Conservation (phyloP, 2,329 filamentous ascomycete species). For the Cryphonectria radicalis region DNA sequence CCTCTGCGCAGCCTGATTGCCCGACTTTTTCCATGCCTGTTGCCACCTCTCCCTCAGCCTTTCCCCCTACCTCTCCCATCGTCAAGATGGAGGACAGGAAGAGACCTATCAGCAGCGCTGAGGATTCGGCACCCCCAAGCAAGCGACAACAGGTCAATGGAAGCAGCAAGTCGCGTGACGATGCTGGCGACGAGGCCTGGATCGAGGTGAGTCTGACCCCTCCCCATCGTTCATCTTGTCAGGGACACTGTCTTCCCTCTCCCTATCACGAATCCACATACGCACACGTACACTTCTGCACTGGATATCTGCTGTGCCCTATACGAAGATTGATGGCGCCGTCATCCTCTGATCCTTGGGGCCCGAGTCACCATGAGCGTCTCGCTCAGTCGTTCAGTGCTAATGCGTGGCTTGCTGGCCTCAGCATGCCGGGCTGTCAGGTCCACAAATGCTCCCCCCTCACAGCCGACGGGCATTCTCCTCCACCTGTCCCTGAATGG, state of each 20-base stretch:
- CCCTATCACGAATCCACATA: background rate
- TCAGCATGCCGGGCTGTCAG: constrained; percentile 46
- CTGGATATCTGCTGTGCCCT: constrained; percentile 5
- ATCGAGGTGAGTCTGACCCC: constrained; percentile 64
- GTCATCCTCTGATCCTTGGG: constrained; percentile 28
- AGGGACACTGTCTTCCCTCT: constrained; percentile 3
- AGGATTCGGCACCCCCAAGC: constrained; percentile 84
- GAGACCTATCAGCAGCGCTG: constrained; percentile 78
- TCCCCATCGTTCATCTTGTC: constrained; percentile 36
- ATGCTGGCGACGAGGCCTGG: constrained; percentile 64
- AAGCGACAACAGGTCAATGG: constrained; percentile 94
- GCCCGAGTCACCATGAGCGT: constrained; percentile 33
- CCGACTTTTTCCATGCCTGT: constrained; percentile 73
- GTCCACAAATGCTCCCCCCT: constrained; percentile 30
- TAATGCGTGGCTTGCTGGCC: constrained; percentile 51
- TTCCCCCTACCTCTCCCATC: constrained; percentile 78
- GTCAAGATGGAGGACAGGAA: constrained; percentile 99
- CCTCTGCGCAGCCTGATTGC: constrained; percentile 57
- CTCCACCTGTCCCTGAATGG: constrained; percentile 27
- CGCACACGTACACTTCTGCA: constrained; percentile 11
- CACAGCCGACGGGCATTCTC: constrained; percentile 27
- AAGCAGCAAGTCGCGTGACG: constrained; percentile 59
- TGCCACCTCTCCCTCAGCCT: constrained; percentile 73
- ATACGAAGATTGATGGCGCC: background rate
- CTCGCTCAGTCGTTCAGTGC: constrained; percentile 41